phyloP scores from a whole-genome alignment of 176 grass and related monocot species.

The Carex myosuroides region DNA sequence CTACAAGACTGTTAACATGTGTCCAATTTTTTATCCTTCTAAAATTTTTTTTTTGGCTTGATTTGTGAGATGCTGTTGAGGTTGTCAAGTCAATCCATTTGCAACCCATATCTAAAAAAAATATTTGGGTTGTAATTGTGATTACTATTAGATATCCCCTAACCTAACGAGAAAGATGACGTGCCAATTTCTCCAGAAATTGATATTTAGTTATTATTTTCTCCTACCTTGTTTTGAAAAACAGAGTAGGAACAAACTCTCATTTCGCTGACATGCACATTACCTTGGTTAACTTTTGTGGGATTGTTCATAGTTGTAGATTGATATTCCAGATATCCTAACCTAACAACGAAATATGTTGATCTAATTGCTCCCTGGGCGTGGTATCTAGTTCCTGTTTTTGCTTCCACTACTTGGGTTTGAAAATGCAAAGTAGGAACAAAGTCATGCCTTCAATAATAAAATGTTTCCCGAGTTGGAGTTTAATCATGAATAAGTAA shows the following conservation, averaged over 20 bases:
- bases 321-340: not conserved
- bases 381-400: not conserved
- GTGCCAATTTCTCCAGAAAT: not conserved
- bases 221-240: not conserved
- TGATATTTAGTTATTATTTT: not conserved
- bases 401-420: not conserved
- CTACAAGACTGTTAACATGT: not conserved
- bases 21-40: not conserved
- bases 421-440: not conserved
- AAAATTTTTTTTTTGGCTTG: not conserved
- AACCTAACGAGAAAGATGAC: not conserved
- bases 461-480: not conserved
- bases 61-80: not conserved
- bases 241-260: not conserved
- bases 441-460: not conserved
- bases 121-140: not conserved
- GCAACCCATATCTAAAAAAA: not conserved
- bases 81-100: not conserved
- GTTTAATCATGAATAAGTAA: not conserved
- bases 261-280: not conserved
- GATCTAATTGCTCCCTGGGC: not conserved
- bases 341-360: not conserved
- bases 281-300: not conserved
- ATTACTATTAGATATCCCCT: not conserved
- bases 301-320: not conserved